Conservation (phyloP, 106 monocot genomes). For the Hemerocallis citrina region DNA sequence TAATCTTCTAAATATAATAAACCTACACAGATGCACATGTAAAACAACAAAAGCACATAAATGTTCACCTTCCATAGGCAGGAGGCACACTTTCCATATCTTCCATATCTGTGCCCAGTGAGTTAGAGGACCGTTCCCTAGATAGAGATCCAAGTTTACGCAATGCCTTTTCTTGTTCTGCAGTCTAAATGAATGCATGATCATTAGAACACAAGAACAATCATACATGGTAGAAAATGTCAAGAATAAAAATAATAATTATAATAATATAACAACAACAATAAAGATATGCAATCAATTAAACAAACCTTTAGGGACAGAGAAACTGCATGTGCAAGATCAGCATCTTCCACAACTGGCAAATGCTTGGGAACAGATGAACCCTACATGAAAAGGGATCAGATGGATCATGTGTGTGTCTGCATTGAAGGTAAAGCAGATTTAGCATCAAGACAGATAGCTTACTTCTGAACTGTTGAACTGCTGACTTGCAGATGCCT, state of each 20-base stretch:
- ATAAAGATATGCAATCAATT: too few species aligned
- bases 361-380: conserved; percentile 10
- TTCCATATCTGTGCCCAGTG: conserved; percentile 21
- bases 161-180: conserved; percentile 39
- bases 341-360: conserved; percentile 20
- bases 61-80: conserved; percentile 38
- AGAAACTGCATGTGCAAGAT: conserved; percentile 40
- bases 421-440: not conserved
- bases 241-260: too few species aligned
- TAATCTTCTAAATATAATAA: too few species aligned
- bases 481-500: conserved; percentile 19
- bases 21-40: not conserved
- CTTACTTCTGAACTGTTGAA: conserved; percentile 38
- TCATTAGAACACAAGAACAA: conserved; percentile 4
- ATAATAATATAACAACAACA: not conserved
- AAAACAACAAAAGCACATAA: not conserved
- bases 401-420: too few species aligned
- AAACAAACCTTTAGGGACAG: conserved; percentile 51
- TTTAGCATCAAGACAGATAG: not conserved
- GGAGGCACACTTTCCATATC: conserved; percentile 6
- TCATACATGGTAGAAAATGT: conserved; percentile 1
- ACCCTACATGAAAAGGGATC: conserved; percentile 13
- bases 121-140: conserved; percentile 28
- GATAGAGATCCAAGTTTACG: conserved; percentile 10
- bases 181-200: conserved; percentile 23